Conservation (phyloP, 2,329 filamentous ascomycete species). For the Phyllosticta citrichinensis region DNA sequence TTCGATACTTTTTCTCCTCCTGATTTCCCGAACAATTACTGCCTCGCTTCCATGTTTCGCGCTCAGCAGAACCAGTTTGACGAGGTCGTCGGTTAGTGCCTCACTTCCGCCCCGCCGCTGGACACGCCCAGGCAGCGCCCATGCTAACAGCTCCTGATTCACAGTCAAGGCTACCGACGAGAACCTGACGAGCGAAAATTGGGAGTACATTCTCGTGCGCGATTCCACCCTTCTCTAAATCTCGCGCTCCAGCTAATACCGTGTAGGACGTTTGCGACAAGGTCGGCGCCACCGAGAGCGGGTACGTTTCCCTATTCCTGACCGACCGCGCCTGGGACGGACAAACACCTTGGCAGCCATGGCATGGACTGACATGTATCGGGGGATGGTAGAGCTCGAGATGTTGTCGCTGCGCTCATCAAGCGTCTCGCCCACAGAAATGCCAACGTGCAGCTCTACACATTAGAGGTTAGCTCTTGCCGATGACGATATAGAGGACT, state of each 20-base stretch:
- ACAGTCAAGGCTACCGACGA: conserved; percentile 85
- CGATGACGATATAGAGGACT: conserved; percentile 14
- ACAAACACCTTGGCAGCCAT: conserved; percentile 1
- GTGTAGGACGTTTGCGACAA: conserved; percentile 51
- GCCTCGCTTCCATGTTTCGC: conserved; percentile 32
- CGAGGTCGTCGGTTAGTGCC: conserved; percentile 54
- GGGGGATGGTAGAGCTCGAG: conserved; percentile 49
- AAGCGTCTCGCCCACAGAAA: conserved; percentile 87
- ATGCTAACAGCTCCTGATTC: conserved; percentile 17
- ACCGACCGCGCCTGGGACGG: not conserved
- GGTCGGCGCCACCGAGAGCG: conserved; percentile 41
- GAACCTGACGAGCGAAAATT: conserved; percentile 81
- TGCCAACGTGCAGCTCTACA: conserved; percentile 92
- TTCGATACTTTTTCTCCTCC: not conserved
- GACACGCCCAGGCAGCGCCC: not conserved
- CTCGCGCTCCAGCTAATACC: conserved; percentile 3
- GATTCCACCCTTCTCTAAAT: conserved; percentile 11
- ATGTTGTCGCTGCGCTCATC: conserved; percentile 82
- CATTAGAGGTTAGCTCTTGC: conserved; percentile 57
- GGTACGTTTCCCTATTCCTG: conserved; percentile 15
- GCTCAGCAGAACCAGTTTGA: conserved; percentile 58
- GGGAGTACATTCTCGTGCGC: conserved; percentile 57
- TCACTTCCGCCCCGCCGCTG: not conserved
- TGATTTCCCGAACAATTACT: conserved; percentile 5
- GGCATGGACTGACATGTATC: not conserved